Evolutionary conservation across 768 basidiomycete species (phyloP), one percentile per base, ranked within the genome.

Genomic region (Favolaschia claudopus): DNA sequence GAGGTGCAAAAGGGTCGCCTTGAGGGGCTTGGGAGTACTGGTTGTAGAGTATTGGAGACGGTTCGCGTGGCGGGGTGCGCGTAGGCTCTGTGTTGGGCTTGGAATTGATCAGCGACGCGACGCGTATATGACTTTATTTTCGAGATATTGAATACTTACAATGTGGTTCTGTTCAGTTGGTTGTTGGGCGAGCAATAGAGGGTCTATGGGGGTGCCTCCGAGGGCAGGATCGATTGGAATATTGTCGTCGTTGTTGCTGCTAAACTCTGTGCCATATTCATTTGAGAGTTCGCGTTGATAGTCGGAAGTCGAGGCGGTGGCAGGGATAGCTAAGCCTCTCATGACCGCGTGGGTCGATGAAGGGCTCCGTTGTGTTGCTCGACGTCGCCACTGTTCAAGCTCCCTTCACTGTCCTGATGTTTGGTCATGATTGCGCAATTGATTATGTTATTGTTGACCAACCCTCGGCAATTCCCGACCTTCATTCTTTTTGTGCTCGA

Each of bases 171-270:
- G 65, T 43, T 58, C 61, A 53, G 61, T 67, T 27, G 58, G 59
- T 10, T 61, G 60, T 52, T 70, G 71, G 24, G 64, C 62, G 62
- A 82, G 73, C 49, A 86, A 74, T 56, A 77, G 76, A 25, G 85
- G 84, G 77, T 86, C 86, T 63, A 87, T 83, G 61, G 78, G 69
- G 20, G 79, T 72, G 31, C 71, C 81, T 44, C 75, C 82, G 63
- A 92, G 85, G 37, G 85, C 87, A 67, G 91, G 91, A 85, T 93
- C 91, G 79, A 92, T 92, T 64, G 89, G 89, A 73, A 92, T 89
- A 75, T 85, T 82, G 78, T 85, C 82, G 71, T 72, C 74, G 76
- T 77, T 80, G 78, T 71, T 73, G 75, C 76, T 79, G 78, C 79
- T 82, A 71, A 77, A 76, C 62, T 87, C 85, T 14, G 86, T 86